Percentiles rank a stretch among this genome's conserved stretches.
These are phyloP conservation scores for Ramaria sp. DNA, from an alignment of 768 basidiomycete species.

Conservation along the genomic window DNA sequence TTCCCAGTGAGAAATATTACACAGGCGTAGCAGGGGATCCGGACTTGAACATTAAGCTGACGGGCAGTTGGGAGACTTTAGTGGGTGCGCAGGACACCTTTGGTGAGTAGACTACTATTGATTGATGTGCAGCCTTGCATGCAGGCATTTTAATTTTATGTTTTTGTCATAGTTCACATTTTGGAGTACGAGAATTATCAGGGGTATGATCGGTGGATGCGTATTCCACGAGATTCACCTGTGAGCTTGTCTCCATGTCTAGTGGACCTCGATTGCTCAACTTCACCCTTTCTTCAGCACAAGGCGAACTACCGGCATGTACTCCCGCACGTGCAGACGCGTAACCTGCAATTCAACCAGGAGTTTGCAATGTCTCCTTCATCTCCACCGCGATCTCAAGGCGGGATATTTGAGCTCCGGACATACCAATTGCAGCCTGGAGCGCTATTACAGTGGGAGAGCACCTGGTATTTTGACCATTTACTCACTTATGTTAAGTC, in stretches of 20 bases:
- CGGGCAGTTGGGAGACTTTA: constrained; percentile 87
- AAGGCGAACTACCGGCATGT: constrained; percentile 57
- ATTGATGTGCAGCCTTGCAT: neutral
- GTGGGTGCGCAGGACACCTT: constrained; percentile 89
- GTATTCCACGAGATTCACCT: constrained; percentile 52
- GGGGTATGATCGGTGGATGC: constrained; percentile 72
- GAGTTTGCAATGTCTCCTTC: constrained; percentile 96
- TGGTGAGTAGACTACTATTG: constrained; percentile 33
- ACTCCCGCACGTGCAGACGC: constrained; percentile 64
- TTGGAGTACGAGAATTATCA: constrained; percentile 91
- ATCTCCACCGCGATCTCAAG: constrained; percentile 73
- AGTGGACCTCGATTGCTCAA: neutral
- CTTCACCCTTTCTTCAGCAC: constrained; percentile 34
- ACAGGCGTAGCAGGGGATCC: constrained; percentile 65
- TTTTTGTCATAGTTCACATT: constrained; percentile 40
- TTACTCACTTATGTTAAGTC: neutral
- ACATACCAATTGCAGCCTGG: constrained; percentile 85
- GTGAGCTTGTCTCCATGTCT: constrained; percentile 29
- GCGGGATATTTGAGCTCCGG: constrained; percentile 90
- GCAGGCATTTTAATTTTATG: neutral
- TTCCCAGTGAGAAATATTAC: constrained; percentile 71
- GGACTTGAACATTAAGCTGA: constrained; percentile 72
- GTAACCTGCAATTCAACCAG: constrained; percentile 72
- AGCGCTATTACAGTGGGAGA: constrained; percentile 89
- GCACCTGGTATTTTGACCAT: constrained; percentile 51